These are phyloP conservation scores for Boletellus deceptivus DNA, from an alignment of 1,284 basidiomycete species.

Conservation along the genomic window DNA sequence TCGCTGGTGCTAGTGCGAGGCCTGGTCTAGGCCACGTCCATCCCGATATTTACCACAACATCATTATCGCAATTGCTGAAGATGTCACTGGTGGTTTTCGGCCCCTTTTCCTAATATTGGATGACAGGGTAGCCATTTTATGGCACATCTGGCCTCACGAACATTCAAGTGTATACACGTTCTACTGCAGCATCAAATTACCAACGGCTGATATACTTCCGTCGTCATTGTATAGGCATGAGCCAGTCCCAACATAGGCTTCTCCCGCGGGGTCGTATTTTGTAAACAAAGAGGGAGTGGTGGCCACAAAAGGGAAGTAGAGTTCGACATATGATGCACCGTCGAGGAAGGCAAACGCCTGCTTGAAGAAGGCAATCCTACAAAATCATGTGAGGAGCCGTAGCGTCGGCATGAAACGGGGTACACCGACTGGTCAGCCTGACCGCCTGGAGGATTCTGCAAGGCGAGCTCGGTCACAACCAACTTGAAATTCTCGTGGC, in stretches of 20 bases:
- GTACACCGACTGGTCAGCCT: slow-evolving; percentile 31
- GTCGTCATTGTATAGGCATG: slow-evolving; percentile 30
- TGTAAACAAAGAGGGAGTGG: slow-evolving; percentile 24
- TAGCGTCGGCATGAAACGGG: neutral
- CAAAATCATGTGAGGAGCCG: slow-evolving; percentile 3
- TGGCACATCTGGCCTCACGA: neutral
- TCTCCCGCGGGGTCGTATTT: slow-evolving; percentile 13
- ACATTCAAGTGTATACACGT: neutral
- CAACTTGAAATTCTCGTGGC: slow-evolving; percentile 13
- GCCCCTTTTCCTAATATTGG: too few relatives aligned
- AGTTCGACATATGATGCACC: slow-evolving; percentile 27
- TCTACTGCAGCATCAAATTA: slow-evolving; percentile 16
- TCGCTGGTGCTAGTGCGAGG: too few relatives aligned
- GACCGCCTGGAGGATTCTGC: slow-evolving; percentile 32
- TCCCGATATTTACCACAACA: too few relatives aligned
- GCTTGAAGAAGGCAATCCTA: slow-evolving; percentile 32
- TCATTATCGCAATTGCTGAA: too few relatives aligned
- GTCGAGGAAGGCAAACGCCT: slow-evolving; percentile 35
- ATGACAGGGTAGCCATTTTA: neutral
- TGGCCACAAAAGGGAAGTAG: slow-evolving; percentile 38
- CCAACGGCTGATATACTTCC: slow-evolving; percentile 25
- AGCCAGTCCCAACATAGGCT: slow-evolving; percentile 23
- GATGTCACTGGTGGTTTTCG: too few relatives aligned
- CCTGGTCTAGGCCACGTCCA: too few relatives aligned
- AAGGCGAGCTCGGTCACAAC: slow-evolving; percentile 36